Evolutionary conservation across 164 flowering plant genomes (phyloP).

Genomic region (Umbilicus rupestris): DNA sequence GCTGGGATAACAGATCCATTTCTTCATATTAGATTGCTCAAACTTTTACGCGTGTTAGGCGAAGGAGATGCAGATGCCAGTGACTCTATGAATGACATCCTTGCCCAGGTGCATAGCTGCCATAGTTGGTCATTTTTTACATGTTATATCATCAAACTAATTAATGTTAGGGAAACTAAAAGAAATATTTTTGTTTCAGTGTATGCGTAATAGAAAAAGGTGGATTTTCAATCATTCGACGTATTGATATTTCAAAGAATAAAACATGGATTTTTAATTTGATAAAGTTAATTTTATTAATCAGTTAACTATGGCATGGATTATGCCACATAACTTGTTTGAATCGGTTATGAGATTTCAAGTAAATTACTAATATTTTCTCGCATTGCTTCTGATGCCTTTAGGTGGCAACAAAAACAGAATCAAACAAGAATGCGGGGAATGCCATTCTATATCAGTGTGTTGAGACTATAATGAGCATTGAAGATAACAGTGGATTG

Average conservation of each 20-base stretch:
- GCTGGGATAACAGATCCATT: slow-evolving; percentile 97
- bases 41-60: slow-evolving; percentile 68
- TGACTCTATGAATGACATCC: slow-evolving; percentile 94
- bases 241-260: too few species aligned
- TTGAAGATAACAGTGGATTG: slow-evolving; percentile 94
- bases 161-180: too few species aligned
- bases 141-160: too few species aligned
- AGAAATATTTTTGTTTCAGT: too few species aligned
- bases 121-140: background rate
- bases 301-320: background rate
- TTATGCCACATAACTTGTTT: background rate
- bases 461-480: slow-evolving; percentile 89
- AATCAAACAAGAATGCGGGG: slow-evolving; percentile 96
- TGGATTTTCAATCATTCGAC: background rate
- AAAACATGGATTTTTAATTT: too few species aligned
- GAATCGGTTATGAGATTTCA: background rate
- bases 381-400: background rate
- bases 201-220: background rate
- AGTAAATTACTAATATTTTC: background rate
- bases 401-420: slow-evolving; percentile 96
- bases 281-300: too few species aligned
- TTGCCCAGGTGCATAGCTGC: slow-evolving; percentile 73
- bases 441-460: slow-evolving; percentile 98
- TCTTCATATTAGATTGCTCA: slow-evolving; percentile 86
- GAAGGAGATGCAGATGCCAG: slow-evolving; percentile 98